Base-by-base conservation (phyloP, 202 grass and related monocot genomes). In the Brachypodium distachyon region DNA sequence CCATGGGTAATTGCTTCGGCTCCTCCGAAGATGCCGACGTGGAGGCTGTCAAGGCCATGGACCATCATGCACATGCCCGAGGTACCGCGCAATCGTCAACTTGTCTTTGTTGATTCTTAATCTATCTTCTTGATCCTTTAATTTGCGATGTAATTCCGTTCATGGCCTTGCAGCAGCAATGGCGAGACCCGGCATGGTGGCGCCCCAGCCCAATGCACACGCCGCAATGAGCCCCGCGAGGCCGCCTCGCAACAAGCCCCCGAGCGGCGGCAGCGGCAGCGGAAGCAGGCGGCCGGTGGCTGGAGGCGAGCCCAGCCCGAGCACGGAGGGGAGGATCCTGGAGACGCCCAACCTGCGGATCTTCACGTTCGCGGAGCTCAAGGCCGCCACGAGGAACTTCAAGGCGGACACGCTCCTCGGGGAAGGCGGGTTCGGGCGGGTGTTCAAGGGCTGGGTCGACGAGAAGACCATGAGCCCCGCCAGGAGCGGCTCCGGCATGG, bases 361-460 rank as follows among this genome's bases (percentile, higher is more conserved):
- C 47, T 92, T 96, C 75, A 85, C 89, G 16, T 92, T 92, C 32
- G 84, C 92, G 22, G 92, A 96, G 67, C 77, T 96, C 43, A 89
- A 23, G 82, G 88, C 62, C 17, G 89, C 86, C 7, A 96, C 92
- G 2, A 59, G 81, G 67, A 92, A 87, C 77, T 96, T 96, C 64
- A 87, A 68, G 70, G 3, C 84, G 6, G 89, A 85, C 76, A 64
- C 58, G 4, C 71, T 92, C 58, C 50, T 96, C 23, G 92, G 92
- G 22, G 92, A 92, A 79, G 92, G 92, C 72, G 92, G 92, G 54
- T 95, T 95, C 65, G 92, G 92, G 43, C 82, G 48, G 38, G 92
- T 95, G 29, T 38, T 91, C 72, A 95, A 95, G 62, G 92, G 92
- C 56, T 89, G 86, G 88, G 72, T 91, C 31, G 86, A 89, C 62